A percentile compares a stretch with the other conserved stretches of the same genome.
These are phyloP conservation scores for Macrocybe gigantea DNA, from an alignment of 768 basidiomycete genomes.

Conservation along the genomic window DNA sequence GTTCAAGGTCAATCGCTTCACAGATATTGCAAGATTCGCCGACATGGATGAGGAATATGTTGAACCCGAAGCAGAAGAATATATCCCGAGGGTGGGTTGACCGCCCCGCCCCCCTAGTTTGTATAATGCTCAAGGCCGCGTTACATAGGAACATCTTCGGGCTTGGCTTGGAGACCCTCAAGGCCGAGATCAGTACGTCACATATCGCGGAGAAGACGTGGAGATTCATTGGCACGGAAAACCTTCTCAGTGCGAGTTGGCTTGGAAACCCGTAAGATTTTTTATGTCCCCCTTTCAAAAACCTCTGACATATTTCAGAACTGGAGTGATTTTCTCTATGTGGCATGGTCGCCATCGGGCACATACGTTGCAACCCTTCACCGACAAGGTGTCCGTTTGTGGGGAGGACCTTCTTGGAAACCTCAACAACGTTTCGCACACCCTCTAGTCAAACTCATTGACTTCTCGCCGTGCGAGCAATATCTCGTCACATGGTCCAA, in stretches of 20 bases:
- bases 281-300: conserved; percentile 6
- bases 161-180: conserved; percentile 91
- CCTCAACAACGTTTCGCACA: conserved; percentile 90
- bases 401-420: conserved; percentile 92
- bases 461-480: conserved; percentile 95
- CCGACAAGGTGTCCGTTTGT: conserved; percentile 90
- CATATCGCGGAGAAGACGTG: conserved; percentile 89
- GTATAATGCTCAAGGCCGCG: background rate
- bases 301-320: conserved; percentile 39
- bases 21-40: conserved; percentile 81
- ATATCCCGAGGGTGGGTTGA: conserved; percentile 57
- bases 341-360: conserved; percentile 94
- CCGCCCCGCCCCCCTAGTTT: background rate
- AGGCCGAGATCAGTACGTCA: conserved; percentile 94
- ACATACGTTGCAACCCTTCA: conserved; percentile 94
- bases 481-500: conserved; percentile 98
- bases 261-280: conserved; percentile 66
- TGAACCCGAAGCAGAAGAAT: conserved; percentile 72
- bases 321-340: conserved; percentile 93
- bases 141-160: conserved; percentile 81
- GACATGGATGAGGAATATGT: conserved; percentile 72
- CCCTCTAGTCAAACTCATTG: conserved; percentile 90
- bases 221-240: conserved; percentile 91
- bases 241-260: conserved; percentile 78
- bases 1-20: conserved; percentile 82